Evolutionary conservation across 139 green algal species (phyloP).

Genomic region (Coelastrella sp.): DNA sequence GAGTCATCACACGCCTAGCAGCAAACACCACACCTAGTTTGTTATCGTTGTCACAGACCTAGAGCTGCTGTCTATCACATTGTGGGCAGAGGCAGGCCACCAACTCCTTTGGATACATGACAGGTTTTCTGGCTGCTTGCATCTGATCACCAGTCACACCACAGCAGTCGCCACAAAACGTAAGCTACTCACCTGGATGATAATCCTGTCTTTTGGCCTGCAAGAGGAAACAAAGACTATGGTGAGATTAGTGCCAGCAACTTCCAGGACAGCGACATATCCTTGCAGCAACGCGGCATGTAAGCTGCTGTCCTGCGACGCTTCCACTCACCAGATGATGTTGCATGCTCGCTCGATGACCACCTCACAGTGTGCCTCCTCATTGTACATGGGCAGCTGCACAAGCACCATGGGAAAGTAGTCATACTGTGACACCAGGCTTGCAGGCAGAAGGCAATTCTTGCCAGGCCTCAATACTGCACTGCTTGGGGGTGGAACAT

Average conservation of each 20-base stretch:
- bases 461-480: background rate
- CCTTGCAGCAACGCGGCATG: background rate
- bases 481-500: background rate
- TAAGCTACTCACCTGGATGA: constrained; percentile 39
- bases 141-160: no score
- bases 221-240: background rate
- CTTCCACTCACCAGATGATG: constrained; percentile 24
- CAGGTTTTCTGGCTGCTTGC: no score
- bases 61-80: background rate
- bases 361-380: constrained; percentile 49
- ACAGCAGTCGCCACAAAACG: no score
- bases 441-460: constrained; percentile 14
- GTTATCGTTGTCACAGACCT: background rate
- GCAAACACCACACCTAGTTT: background rate
- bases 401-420: constrained; percentile 42
- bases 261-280: background rate
- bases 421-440: constrained; percentile 34
- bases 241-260: background rate
- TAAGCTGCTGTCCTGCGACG: background rate
- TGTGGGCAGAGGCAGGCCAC: background rate
- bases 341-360: constrained; percentile 45
- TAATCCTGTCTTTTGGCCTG: constrained; percentile 5
- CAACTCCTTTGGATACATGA: background rate
- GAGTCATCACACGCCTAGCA: constrained; percentile 43
- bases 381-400: constrained; percentile 45